These are phyloP conservation scores for Rhododendron kiyosumense DNA, from an alignment of 148 eudicot genomes.

Conservation along the genomic window DNA sequence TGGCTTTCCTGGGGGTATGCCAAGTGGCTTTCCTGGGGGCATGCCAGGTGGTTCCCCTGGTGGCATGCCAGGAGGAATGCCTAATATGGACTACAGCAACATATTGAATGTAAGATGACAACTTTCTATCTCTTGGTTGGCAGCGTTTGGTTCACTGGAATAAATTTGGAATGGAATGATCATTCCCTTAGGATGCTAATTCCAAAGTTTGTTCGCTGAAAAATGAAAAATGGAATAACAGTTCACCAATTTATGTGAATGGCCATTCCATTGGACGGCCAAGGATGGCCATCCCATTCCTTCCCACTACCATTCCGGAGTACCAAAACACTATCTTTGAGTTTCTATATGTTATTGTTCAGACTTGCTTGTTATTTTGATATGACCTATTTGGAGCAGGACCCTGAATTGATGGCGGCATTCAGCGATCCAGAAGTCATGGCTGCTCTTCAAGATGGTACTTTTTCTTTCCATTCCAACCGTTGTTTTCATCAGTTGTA, in stretches of 20 bases:
- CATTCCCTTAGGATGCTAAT: neutral
- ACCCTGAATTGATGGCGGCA: slow-evolving; percentile 95
- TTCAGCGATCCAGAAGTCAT: slow-evolving; percentile 94
- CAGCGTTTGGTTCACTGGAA: neutral
- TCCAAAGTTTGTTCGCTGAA: neutral
- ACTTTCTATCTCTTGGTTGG: neutral
- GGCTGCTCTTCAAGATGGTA: slow-evolving; percentile 99
- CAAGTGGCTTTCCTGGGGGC: slow-evolving; percentile 29
- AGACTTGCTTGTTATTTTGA: neutral
- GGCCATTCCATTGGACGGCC: neutral
- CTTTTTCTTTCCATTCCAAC: neutral
- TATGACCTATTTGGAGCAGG: slow-evolving; percentile 40
- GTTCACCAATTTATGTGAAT: neutral
- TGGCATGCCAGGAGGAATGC: slow-evolving; percentile 45
- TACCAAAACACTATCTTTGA: neutral
- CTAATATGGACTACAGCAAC: slow-evolving; percentile 70
- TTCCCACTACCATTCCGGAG: neutral
- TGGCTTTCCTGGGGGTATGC: slow-evolving; percentile 22
- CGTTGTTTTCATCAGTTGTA: neutral
- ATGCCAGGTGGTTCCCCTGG: slow-evolving; percentile 31
- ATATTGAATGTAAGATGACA: slow-evolving; percentile 66
- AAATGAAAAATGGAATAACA: neutral
- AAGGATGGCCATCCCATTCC: neutral
- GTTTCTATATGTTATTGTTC: neutral
- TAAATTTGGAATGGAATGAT: neutral